A percentile compares a stretch with the other conserved stretches of the same genome.
These are phyloP conservation scores for Pholiota microspora DNA, from an alignment of 768 basidiomycete species.

Conservation along the genomic window DNA sequence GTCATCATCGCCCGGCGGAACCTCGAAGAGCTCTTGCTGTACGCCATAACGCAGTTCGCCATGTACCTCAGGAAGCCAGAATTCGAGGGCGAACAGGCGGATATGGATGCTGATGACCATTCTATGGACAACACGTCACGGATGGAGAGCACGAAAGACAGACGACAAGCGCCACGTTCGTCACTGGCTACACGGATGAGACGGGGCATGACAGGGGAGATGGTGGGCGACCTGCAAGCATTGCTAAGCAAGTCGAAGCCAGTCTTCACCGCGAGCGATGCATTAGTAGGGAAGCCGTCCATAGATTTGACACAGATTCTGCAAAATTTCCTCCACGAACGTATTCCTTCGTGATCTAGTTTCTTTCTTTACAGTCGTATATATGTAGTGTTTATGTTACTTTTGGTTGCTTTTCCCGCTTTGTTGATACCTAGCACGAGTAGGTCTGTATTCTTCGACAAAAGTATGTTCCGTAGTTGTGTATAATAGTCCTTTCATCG, in stretches of 20 bases:
- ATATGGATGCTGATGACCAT: constrained; percentile 47
- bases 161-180: constrained; percentile 40
- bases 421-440: constrained; percentile 3
- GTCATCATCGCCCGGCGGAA: constrained; percentile 56
- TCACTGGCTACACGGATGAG: constrained; percentile 64
- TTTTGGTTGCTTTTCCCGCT: constrained; percentile 11
- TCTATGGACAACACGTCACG: constrained; percentile 29
- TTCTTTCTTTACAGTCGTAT: background rate
- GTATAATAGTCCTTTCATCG: constrained; percentile 19
- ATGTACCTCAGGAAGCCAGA: constrained; percentile 79
- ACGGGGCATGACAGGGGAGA: constrained; percentile 78
- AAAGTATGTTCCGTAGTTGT: constrained; percentile 15
- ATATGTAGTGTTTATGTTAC: constrained; percentile 6
- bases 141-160: constrained; percentile 20
- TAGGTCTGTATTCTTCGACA: constrained; percentile 3
- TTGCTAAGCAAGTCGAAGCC: constrained; percentile 65
- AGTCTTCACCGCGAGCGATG: constrained; percentile 58
- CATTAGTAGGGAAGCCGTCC: constrained; percentile 39
- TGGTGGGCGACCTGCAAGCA: constrained; percentile 68
- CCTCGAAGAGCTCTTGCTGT: constrained; percentile 67
- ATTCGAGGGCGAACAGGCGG: constrained; percentile 42
- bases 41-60: constrained; percentile 73
- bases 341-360: constrained; percentile 33
- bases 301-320: constrained; percentile 64
- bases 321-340: constrained; percentile 62